Conservation (phyloP, 139 green algal genomes). For the Chlorella sp. region DNA sequence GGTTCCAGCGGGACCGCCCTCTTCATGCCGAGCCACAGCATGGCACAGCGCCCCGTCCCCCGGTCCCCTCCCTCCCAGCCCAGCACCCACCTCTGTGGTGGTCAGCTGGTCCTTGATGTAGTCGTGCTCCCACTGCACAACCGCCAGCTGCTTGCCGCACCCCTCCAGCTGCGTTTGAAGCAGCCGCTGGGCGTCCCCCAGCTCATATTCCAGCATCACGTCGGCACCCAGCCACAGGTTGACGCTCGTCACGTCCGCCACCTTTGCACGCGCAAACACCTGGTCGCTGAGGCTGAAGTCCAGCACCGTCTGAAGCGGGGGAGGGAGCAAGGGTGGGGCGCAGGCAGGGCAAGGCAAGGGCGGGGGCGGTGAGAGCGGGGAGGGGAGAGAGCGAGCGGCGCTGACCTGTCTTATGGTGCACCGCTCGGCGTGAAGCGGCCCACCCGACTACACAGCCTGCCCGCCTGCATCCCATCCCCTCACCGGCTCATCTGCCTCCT, state of each 20-base stretch:
- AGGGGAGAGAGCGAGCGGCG: not conserved
- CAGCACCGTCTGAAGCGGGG: conserved; percentile 35
- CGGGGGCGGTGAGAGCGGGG: not conserved
- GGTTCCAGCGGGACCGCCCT: no score
- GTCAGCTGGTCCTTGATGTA: conserved; percentile 76
- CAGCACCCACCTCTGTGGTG: conserved; percentile 64
- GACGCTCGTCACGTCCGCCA: conserved; percentile 58
- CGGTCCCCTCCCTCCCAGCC: no score
- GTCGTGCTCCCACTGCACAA: conserved; percentile 54
- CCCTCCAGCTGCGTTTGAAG: conserved; percentile 61
- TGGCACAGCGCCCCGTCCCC: no score
- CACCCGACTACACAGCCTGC: not conserved
- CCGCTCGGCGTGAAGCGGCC: not conserved
- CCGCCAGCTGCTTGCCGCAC: conserved; percentile 51
- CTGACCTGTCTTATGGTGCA: not conserved
- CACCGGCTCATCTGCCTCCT: conserved; percentile 40
- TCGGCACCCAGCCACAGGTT: conserved; percentile 85
- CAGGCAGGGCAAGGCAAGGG: no score
- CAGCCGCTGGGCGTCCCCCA: conserved; percentile 62
- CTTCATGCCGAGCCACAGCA: no score
- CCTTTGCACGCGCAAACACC: conserved; percentile 68
- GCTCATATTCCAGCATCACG: conserved; percentile 85
- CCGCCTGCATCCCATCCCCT: not conserved
- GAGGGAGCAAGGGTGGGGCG: not conserved
- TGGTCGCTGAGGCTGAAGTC: conserved; percentile 77